These are phyloP conservation scores for Fonsecaea nubica DNA, from an alignment of 2,329 filamentous ascomycete species.

Conservation along the genomic window DNA sequence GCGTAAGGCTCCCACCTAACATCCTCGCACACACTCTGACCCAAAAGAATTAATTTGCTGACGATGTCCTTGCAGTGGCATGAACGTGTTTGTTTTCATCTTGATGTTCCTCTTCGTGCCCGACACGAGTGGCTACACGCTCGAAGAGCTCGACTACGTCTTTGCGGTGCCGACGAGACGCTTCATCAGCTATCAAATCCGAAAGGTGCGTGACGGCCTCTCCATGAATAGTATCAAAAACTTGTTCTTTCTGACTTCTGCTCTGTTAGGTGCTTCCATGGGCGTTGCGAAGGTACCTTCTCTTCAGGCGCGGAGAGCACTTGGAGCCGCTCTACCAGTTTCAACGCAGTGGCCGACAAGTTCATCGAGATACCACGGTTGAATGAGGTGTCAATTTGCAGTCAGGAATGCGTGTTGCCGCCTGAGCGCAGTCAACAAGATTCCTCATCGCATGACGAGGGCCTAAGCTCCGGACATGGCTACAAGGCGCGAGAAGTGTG, in stretches of 20 bases:
- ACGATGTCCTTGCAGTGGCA: conserved; percentile 38
- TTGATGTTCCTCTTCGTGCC: conserved; percentile 51
- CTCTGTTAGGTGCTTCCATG: conserved; percentile 30
- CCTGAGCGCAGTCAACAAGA: not conserved
- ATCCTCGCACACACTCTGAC: not conserved
- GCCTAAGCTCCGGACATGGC: too few relatives aligned
- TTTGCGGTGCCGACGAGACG: conserved; percentile 41
- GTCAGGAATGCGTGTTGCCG: not conserved
- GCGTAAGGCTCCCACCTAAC: conserved; percentile 14
- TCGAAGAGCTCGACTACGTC: conserved; percentile 62
- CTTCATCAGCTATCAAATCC: conserved; percentile 15
- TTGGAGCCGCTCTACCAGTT: not conserved
- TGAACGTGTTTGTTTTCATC: conserved; percentile 56
- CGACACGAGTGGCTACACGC: conserved; percentile 52
- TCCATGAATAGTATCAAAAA: not conserved
- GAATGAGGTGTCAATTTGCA: not conserved
- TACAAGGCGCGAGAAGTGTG: too few relatives aligned
- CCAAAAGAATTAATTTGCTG: too few relatives aligned
- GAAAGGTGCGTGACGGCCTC: not conserved
- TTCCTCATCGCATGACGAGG: too few relatives aligned
- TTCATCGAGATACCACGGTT: too few relatives aligned
- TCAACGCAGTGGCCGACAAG: not conserved
- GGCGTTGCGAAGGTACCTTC: conserved; percentile 11
- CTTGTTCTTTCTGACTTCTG: not conserved
- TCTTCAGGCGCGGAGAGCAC: conserved; percentile 2